These are phyloP conservation scores for Clarireedia hainanense DNA, from an alignment of 2,329 filamentous ascomycete genomes.

Conservation along the genomic window DNA sequence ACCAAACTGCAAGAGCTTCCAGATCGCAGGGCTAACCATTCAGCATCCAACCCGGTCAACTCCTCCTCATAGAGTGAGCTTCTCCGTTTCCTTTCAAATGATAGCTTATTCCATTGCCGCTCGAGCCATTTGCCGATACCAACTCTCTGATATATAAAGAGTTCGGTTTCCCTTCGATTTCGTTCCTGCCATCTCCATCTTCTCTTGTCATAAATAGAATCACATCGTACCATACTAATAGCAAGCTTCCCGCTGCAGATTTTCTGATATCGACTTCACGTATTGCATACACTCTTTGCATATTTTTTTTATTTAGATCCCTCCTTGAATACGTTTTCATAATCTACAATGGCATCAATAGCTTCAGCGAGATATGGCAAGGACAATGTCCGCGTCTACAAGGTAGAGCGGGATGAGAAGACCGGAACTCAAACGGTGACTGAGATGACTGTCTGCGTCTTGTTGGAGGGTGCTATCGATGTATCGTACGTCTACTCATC, in stretches of 20 bases:
- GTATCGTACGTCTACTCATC: constrained; percentile 50
- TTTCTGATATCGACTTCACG: neutral
- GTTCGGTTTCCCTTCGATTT: neutral
- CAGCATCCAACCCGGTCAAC: neutral
- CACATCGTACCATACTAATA: constrained; percentile 1
- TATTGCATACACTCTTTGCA: neutral
- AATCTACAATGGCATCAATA: constrained; percentile 43
- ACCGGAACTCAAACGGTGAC: constrained; percentile 77
- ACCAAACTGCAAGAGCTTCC: neutral
- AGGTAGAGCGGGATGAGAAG: constrained; percentile 73
- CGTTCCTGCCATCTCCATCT: neutral
- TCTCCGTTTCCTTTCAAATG: constrained; percentile 2
- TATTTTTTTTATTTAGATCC: neutral
- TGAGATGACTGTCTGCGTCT: constrained; percentile 90
- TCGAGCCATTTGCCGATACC: neutral
- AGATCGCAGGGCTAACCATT: neutral
- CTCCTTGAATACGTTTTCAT: neutral
- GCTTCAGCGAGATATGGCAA: constrained; percentile 74
- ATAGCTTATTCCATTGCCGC: neutral
- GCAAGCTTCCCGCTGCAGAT: neutral
- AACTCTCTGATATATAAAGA: constrained; percentile 2
- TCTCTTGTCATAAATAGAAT: constrained; percentile 2
- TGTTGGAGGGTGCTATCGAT: constrained; percentile 90
- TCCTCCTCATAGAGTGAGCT: neutral
- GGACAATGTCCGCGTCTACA: constrained; percentile 98